Evolutionary conservation across 2,329 filamentous ascomycete species (phyloP), one percentile per base, ranked within the genome.

Genomic region (Aspergillus sp.): DNA sequence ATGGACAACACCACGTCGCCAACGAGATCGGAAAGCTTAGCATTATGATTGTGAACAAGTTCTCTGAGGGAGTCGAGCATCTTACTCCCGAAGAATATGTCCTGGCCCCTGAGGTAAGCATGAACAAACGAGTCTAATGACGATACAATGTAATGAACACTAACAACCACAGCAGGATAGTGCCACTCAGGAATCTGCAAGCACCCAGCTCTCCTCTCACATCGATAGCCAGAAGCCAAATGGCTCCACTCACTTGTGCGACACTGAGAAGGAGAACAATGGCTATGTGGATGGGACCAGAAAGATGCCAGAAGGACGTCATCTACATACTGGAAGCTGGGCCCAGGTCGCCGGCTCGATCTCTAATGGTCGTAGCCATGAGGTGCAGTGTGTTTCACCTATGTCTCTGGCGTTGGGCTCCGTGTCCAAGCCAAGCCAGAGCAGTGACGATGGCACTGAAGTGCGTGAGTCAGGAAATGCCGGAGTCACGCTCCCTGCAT

Each of bases 1-100:
- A 72, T 58, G 66, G 68, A 25, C 68, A 70, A 64, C 65, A 70
- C 49, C 63, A 70, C 17, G 65, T 70, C 51, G 74, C 75, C 30
- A 77, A 78, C 62, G 67, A 70, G 30, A 70, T 78, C 50, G 73
- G 72, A 47, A 73, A 72, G 45, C 64, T 72, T 55, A 70, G 70
- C 59, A 65, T 74, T 50, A 65, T 69, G 57, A 73, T 77, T 32
- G 66, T 74, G 15, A 66, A 69, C 36, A 69, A 67, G 49, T 76
- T 76, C 63, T 71, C 70, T 13, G 67, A 73, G 19, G 71, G 67
- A 32, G 64, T 72, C 10, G 62, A 68, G 13, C 60, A 70, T 49
- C 62, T 73, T 21, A 59, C 63, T 8, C 50, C 61, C 13, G 52
- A 57, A 7, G 63, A 69, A 2, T 66, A 67, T 59, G 45, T 61